Evolutionary conservation across 2,329 filamentous ascomycete genomes (phyloP), one percentile per base, ranked within the genome.

Genomic region (Elsinoe batatas): DNA sequence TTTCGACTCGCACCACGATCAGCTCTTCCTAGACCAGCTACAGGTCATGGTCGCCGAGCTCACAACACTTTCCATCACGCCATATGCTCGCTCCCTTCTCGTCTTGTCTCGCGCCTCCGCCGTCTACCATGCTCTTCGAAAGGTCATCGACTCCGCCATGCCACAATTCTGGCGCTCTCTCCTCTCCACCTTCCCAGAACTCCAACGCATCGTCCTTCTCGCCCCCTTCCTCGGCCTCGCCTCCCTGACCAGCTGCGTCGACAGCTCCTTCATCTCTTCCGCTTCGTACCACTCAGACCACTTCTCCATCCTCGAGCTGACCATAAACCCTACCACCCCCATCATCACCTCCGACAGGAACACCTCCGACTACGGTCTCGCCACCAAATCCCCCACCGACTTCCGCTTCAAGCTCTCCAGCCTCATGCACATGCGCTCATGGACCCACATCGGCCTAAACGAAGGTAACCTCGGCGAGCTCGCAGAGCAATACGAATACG

Each of bases 381-480:
- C 53, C 12, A 55, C 42, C 53, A 55, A 47, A 15, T 44, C 53
- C 7, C 38, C 53, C 3, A 55, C 42, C 10, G 40, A 47, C 38
- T 44, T 44, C 15, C 38, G 53, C 40, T 37, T 42, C 30, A 17
- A 26, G 11, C 15, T 26, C 22, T 33, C 40, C 38, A 47, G 53
- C 18, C 22, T 55, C 7, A 15, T 55, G 17, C 42, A 55, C 30
- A 46, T 55, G 42, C 38, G 40, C 20, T 44, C 53, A 22, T 55
- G 53, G 53, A 35, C 26, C 22, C 53, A 55, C 30, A 47, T 55
- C 30, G 53, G 53, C 3, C 42, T 55, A n/a, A 55, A 55, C 18
- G 53, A 55, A 22, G 53, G 53, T 17, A 44, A 47, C 17, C 5
- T 54, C 8, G 20, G 26, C 36, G 51, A 54, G 8, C 22, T 54